Evolutionary conservation across 148 eudicot genomes (phyloP), one percentile per base, ranked within the genome.

Genomic region (Camellia granthamiana): DNA sequence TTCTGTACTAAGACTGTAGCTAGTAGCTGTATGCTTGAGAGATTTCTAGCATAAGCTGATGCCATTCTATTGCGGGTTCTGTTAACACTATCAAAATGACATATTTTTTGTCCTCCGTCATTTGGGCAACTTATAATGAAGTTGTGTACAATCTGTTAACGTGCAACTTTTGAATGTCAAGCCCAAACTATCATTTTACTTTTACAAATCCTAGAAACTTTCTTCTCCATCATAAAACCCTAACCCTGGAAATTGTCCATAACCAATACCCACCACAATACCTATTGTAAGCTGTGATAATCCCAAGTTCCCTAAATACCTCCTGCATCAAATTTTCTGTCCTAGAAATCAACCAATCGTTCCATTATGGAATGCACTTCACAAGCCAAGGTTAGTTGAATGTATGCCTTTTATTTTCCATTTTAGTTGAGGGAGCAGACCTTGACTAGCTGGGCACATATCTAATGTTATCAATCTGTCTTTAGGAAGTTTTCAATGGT

Each of bases 41-140:
- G 12, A 55, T 23, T 72, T 52, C n/a, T 46, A 6, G 0, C 15
- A n/a, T 66, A 4, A 14, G 38, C 2, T 66, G 69, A 66, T 38
- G 15, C 15, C 15, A 38, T 15, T 23, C 46, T n/a, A 21, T 23
- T 73, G 19, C 16, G 54, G 46, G 61, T 72, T 51, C 38, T 72
- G 60, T 73, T 56, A 30, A 55, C 5, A 73, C 11, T 38, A 55
- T 72, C 59, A 72, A 51, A 30, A 72, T 72, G 75, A 60, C 23
- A 23, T 70, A 72, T 55, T 2, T 8, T 55, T 9, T 55, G 12
- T 55, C 11, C 11, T 10, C 3, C 59, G 3, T 12, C 52, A 4
- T 49, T 49, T 49, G 6, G 7, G 52, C 9, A 70, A 18, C 30
- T 70, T 70, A 19, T 69, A 19, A 67, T 69, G 72, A 43, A 69